Base-by-base conservation (phyloP, 176 grass and related monocot species). In the Avena insularis region DNA sequence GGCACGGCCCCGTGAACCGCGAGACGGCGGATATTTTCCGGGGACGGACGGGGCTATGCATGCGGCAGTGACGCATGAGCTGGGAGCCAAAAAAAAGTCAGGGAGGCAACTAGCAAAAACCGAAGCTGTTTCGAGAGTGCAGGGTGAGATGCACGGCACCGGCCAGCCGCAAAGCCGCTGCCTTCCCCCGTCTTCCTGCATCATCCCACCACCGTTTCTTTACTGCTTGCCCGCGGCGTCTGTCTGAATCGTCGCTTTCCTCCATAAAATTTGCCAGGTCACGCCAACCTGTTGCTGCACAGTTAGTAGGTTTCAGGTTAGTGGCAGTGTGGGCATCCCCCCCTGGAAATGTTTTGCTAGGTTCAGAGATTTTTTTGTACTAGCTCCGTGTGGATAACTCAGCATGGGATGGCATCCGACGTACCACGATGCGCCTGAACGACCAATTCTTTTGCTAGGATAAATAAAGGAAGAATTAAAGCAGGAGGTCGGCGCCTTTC, bases 101-200 rank as follows among this genome's bases (percentile, higher is more conserved):
- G 55, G 35, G 56, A n/a, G 35, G n/a, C 89, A 83, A 80, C 54
- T 78, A 46, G 75, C 57, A 0, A 8, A n/a, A 43, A 29, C 59
- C 45, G 50, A 65, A 12, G 69, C 68, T 16, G 77, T 51, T 49
- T 40, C 17, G 79, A 23, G 60, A n/a, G 80, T 75, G 89, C 65
- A 14, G 59, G 66, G 75, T 66, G 86, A 81, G 86, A 35, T 60
- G 85, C 81, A 84, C 66, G 85, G 80, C 89, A 85, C 90, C 90
- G 82, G 6, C 61, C 86, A 61, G 85, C 89, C 85, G 89, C 89
- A 84, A 91, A 87, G 59, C 14, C 29, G 25, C 71, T 21, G 81
- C 79, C 33, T 35, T 31, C 85, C 81, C 17, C 12, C 40, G 33
- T 71, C 87, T 33, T 68, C 35, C 10, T 71, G 88, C 82, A 79